Percentiles rank a stretch among this genome's conserved stretches.
phyloP scores from a whole-genome alignment of 2,329 filamentous ascomycete species.

The Xylaria sp. region DNA sequence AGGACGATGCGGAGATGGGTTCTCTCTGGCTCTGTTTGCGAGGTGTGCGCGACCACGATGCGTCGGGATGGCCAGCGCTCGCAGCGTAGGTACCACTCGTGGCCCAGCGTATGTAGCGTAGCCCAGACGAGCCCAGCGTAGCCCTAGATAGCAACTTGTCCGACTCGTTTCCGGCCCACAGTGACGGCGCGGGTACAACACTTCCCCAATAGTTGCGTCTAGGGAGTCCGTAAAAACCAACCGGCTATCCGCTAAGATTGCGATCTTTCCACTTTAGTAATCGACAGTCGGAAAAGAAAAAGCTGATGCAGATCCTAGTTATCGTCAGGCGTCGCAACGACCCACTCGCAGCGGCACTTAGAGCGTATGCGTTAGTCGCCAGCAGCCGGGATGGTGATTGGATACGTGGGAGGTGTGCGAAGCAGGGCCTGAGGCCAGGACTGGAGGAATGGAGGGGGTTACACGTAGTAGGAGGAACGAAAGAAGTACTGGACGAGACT shows the following conservation, averaged over 20 bases:
- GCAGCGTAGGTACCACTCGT: too few species aligned
- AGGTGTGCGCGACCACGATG: slow-evolving; percentile 26
- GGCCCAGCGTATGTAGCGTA: not conserved
- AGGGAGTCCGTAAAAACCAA: slow-evolving; percentile 25
- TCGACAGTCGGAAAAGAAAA: slow-evolving; percentile 22
- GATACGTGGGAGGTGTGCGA: slow-evolving; percentile 17
- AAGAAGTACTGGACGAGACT: not conserved
- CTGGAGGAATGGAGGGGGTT: slow-evolving; percentile 16
- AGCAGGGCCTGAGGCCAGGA: slow-evolving; percentile 17
- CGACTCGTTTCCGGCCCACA: slow-evolving; percentile 23
- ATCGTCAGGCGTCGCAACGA: slow-evolving; percentile 24
- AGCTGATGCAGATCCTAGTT: slow-evolving; percentile 27
- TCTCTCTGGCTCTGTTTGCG: slow-evolving; percentile 24
- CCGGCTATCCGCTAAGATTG: slow-evolving; percentile 20
- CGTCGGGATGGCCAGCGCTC: slow-evolving; percentile 26
- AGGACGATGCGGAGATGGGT: slow-evolving; percentile 17
- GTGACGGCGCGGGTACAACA: slow-evolving; percentile 27
- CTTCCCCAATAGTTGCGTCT: slow-evolving; percentile 25
- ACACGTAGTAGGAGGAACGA: slow-evolving; percentile 12
- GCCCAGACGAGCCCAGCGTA: not conserved
- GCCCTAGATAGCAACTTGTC: slow-evolving; percentile 25
- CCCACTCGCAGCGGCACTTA: slow-evolving; percentile 28
- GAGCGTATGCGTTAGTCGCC: slow-evolving; percentile 14
- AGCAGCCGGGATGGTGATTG: slow-evolving; percentile 21
- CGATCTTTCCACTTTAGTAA: slow-evolving; percentile 25